phyloP scores from a whole-genome alignment of 2,329 filamentous ascomycete species.

The Calonectria pseudoturangicola region DNA sequence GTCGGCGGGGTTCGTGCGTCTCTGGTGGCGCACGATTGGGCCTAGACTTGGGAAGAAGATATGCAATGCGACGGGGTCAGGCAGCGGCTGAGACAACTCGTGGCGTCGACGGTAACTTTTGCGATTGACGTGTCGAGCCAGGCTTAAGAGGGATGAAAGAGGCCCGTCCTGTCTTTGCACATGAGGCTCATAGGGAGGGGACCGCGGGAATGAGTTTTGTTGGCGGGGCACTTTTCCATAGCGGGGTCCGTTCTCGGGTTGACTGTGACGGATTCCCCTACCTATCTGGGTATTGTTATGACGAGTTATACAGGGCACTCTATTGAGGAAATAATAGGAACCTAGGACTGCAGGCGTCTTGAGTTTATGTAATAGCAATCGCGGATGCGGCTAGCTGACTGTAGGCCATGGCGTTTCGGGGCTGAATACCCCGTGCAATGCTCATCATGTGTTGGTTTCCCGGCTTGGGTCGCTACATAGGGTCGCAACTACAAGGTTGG shows the following conservation, averaged over 20 bases:
- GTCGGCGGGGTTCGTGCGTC: conserved; percentile 38
- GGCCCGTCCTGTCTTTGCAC: conserved; percentile 10
- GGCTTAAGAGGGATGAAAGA: background rate
- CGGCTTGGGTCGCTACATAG: background rate
- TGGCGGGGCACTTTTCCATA: conserved; percentile 53
- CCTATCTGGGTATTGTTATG: conserved; percentile 38
- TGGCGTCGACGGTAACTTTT: conserved; percentile 15
- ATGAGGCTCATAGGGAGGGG: conserved; percentile 46
- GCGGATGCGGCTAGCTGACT: background rate
- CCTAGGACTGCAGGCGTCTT: background rate
- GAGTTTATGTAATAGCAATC: conserved; percentile 1
- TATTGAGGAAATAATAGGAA: background rate
- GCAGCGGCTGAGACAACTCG: background rate
- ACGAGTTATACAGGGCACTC: background rate
- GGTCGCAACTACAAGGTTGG: no score
- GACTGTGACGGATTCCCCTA: conserved; percentile 44
- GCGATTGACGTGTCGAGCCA: conserved; percentile 12
- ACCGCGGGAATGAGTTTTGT: conserved; percentile 50
- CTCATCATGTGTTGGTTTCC: background rate
- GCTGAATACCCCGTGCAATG: background rate
- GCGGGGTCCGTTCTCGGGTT: conserved; percentile 53
- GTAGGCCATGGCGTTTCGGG: background rate
- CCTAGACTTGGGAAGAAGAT: conserved; percentile 20
- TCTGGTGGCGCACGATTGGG: conserved; percentile 28
- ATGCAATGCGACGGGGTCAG: background rate